Conservation (phyloP, 2,329 filamentous ascomycete species). For the Aureobasidium sp. region DNA sequence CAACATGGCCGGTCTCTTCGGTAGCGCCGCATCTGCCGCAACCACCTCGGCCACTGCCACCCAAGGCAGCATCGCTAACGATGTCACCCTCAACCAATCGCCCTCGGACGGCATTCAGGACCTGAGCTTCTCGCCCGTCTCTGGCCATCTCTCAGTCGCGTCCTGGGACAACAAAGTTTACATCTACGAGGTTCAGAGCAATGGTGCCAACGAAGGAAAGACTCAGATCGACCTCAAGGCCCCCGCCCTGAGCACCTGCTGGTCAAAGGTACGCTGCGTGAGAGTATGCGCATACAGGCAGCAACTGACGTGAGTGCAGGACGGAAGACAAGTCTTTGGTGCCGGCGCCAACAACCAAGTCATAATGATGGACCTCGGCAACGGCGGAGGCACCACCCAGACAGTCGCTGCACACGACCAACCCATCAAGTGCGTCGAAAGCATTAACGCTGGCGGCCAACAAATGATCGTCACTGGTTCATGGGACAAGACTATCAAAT, state of each 20-base stretch:
- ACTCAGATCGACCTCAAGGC: constrained; percentile 79
- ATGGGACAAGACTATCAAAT: constrained; percentile 86
- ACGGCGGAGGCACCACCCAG: constrained; percentile 41
- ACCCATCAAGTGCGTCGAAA: constrained; percentile 70
- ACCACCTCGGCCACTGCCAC: constrained; percentile 57
- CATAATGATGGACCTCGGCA: constrained; percentile 75
- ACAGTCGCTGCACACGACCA: constrained; percentile 81
- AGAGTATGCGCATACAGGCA: neutral
- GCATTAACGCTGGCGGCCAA: constrained; percentile 51
- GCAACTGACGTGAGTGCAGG: constrained; percentile 45
- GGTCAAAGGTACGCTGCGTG: constrained; percentile 62
- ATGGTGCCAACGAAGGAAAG: constrained; percentile 75
- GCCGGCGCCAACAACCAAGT: constrained; percentile 87
- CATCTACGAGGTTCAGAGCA: constrained; percentile 81
- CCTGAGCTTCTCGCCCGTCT: constrained; percentile 69
- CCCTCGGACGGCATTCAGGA: constrained; percentile 88
- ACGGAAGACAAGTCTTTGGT: constrained; percentile 81
- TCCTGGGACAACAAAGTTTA: constrained; percentile 98
- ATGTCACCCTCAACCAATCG: constrained; percentile 69
- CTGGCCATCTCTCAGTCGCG: constrained; percentile 77
- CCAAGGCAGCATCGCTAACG: constrained; percentile 83
- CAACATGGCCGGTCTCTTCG: constrained; percentile 60
- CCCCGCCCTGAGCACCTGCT: constrained; percentile 77
- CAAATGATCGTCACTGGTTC: constrained; percentile 87
- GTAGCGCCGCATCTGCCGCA: constrained; percentile 42